Evolutionary conservation across 1,139 yeast genomes (phyloP), one percentile per base, ranked within the genome.

Genomic region (Suhomyces chickasaworum): DNA sequence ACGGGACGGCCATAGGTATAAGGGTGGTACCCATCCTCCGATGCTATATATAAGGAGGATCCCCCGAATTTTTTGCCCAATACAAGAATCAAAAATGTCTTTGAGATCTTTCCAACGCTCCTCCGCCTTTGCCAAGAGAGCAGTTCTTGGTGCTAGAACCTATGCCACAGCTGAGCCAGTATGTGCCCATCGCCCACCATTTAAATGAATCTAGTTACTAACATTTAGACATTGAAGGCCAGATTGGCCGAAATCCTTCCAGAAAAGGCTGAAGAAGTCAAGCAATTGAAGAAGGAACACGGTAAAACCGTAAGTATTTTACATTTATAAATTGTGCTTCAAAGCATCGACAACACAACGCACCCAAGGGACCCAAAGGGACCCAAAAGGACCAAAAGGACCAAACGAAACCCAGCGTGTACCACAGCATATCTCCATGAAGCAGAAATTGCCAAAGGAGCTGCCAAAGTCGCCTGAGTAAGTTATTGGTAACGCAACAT

Each of bases 221-320:
- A 49, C 55, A 18, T 44, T 29, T 37, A 56, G 65, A 86, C 96
- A 57, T 79, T 91, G 61, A 91, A 91, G 73, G 95, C 90, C 74
- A 84, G 95, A 68, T 90, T 93, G 69, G 95, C 91, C 47, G 96
- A 89, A 68, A 79, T 89, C 59, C 81, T 90, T 68, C 99, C 99
- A 59, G 89, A 81, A 63, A 89, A 88, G 78, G 88, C 87, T 56
- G 97, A 89, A 69, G 88, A 89, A 75, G 86, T 91, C 71, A 90
- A 89, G 78, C 83, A 84, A 63, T 84, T 91, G 67, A 89, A 91
- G 73, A 80, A 87, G 69, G 93, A 89, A 63, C 80, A 90, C 69
- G 97, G 97, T 65, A 80, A 84, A 69, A 85, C 95, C 63, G 93
- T 71, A 68, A 59, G 77, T 72, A 65, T 51, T 7, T 15, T 15